phyloP scores from a whole-genome alignment of 345 rosid genomes.

The Raphanus sativus region DNA sequence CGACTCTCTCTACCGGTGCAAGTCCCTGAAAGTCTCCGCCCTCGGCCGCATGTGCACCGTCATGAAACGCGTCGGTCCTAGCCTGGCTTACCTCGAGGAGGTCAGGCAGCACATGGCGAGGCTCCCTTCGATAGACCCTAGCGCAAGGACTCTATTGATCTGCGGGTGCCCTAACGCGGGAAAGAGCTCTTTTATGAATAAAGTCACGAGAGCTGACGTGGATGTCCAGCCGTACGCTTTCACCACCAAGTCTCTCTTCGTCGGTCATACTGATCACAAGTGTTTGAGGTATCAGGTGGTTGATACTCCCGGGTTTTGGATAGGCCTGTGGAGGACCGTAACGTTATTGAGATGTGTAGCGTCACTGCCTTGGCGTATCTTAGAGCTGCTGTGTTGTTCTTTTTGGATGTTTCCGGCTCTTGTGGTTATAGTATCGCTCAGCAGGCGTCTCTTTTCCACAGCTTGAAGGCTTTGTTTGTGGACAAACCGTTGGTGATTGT shows the following conservation, averaged over 20 bases:
- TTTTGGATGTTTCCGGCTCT: constrained; percentile 80
- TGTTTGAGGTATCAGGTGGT: constrained; percentile 46
- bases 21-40: background rate
- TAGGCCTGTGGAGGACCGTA: constrained; percentile 49
- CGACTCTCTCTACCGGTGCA: background rate
- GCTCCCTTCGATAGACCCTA: constrained; percentile 35
- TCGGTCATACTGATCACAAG: constrained; percentile 78
- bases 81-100: background rate
- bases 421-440: constrained; percentile 89
- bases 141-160: constrained; percentile 59
- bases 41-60: background rate
- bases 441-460: constrained; percentile 83
- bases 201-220: constrained; percentile 74
- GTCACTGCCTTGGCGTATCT: constrained; percentile 84
- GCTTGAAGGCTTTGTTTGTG: constrained; percentile 13
- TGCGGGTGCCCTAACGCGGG: constrained; percentile 85
- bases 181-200: constrained; percentile 73
- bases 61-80: background rate
- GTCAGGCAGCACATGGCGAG: background rate
- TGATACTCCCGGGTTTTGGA: constrained; percentile 13
- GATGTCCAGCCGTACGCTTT: constrained; percentile 69
- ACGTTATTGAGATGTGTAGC: constrained; percentile 92
- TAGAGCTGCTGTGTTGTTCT: constrained; percentile 32
- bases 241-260: constrained; percentile 54
- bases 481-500: constrained; percentile 89